phyloP scores from a whole-genome alignment of 495 filamentous ascomycete species.

The Jackrogersella minutella region DNA sequence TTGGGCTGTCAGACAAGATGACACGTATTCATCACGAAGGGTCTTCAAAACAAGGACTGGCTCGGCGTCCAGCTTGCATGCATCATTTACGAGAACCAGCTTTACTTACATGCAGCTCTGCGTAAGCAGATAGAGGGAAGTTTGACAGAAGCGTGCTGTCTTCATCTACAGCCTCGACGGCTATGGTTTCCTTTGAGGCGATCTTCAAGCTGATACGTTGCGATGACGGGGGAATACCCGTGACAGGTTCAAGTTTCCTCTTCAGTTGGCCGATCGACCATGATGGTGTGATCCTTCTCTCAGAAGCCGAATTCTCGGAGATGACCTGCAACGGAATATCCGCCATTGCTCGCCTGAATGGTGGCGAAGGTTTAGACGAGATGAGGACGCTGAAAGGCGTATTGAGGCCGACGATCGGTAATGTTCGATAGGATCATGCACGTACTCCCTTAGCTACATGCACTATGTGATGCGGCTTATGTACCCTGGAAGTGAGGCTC shows the following conservation, averaged over 20 bases:
- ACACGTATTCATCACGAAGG: conserved; percentile 27
- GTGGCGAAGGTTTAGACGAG: conserved; percentile 42
- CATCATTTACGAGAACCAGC: conserved; percentile 8
- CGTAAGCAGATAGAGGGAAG: conserved; percentile 74
- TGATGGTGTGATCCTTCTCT: conserved; percentile 89
- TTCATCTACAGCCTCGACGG: conserved; percentile 72
- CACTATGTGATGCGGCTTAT: conserved; percentile 7
- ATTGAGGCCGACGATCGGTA: conserved; percentile 16
- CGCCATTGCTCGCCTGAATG: conserved; percentile 62
- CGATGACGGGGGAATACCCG: conserved; percentile 82
- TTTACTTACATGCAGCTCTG: conserved; percentile 76
- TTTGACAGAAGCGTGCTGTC: conserved; percentile 66
- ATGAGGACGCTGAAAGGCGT: conserved; percentile 34
- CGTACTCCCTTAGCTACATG: conserved; percentile 4
- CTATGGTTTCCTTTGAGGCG: conserved; percentile 59
- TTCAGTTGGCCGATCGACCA: conserved; percentile 92
- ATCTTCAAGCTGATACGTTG: conserved; percentile 77
- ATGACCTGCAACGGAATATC: conserved; percentile 88
- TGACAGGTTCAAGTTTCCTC: conserved; percentile 89
- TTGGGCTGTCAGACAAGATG: conserved; percentile 3
- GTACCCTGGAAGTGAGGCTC: conserved; percentile 33
- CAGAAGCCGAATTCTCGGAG: conserved; percentile 76
- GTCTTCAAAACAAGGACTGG: conserved; percentile 8
- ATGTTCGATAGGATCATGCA: conserved; percentile 10
- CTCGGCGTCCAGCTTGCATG: conserved; percentile 4